Conservation (phyloP, 139 green algal species). For the Gonium pectorale region DNA sequence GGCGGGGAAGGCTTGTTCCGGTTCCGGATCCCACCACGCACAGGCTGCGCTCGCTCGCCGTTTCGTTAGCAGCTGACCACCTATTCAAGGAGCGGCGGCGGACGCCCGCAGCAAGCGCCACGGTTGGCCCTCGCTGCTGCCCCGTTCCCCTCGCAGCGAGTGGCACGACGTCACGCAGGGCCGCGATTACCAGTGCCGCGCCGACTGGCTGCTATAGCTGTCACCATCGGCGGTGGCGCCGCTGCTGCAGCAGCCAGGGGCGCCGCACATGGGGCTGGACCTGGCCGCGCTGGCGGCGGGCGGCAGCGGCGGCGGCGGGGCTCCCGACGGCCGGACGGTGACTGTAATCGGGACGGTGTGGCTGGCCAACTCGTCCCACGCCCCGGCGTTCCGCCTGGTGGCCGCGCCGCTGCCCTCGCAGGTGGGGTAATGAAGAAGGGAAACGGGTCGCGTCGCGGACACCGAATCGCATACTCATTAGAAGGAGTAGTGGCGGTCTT, state of each 20-base stretch:
- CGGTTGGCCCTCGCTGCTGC: too few species aligned
- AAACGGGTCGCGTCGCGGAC: too few species aligned
- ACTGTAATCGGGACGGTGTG: constrained; percentile 11
- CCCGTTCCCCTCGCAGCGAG: neutral
- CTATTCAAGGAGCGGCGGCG: too few species aligned
- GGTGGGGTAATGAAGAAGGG: too few species aligned
- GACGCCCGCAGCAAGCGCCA: too few species aligned
- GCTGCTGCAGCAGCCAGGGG: neutral
- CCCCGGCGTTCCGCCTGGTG: constrained; percentile 8
- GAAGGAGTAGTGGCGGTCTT: too few species aligned
- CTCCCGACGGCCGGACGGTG: neutral
- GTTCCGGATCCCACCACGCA: too few species aligned
- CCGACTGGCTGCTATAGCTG: constrained; percentile 28
- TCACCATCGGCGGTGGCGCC: constrained; percentile 6
- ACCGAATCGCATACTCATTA: too few species aligned
- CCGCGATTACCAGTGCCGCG: constrained; percentile 32
- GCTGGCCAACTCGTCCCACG: constrained; percentile 14
- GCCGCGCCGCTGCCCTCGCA: neutral
- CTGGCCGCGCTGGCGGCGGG: neutral
- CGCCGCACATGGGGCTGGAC: too few species aligned
- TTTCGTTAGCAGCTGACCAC: too few species aligned
- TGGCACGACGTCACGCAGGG: neutral
- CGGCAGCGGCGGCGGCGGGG: neutral
- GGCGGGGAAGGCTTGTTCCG: too few species aligned
- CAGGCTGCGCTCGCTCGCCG: too few species aligned